Percentiles rank a stretch among this genome's conserved stretches.
phyloP scores from a whole-genome alignment of 371 early-diverging fungal genomes.

The Mucor saturninus region DNA sequence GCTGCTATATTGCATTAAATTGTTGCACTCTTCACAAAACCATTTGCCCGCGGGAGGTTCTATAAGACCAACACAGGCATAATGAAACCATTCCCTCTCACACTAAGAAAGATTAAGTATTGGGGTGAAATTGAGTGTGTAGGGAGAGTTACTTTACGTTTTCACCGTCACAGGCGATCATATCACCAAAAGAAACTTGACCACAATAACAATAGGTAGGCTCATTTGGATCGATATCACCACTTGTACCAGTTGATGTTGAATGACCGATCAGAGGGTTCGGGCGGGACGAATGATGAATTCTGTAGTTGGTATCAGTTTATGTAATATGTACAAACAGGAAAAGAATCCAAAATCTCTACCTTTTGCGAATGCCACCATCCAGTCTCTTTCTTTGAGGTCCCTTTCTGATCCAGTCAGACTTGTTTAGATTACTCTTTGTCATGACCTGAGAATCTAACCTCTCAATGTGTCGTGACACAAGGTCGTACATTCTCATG shows the following conservation, averaged over 20 bases:
- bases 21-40: slow-evolving; percentile 66
- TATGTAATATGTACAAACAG: neutral
- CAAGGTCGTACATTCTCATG: slow-evolving; percentile 42
- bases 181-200: slow-evolving; percentile 92
- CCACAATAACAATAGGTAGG: slow-evolving; percentile 90
- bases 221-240: slow-evolving; percentile 86
- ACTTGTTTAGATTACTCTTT: slow-evolving; percentile 30
- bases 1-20: slow-evolving; percentile 13
- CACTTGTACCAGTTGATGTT: slow-evolving; percentile 45
- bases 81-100: slow-evolving; percentile 92
- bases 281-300: slow-evolving; percentile 34
- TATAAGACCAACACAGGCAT: slow-evolving; percentile 82
- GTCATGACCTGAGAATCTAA: slow-evolving; percentile 35
- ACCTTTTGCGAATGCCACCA: slow-evolving; percentile 18
- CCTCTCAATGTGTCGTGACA: slow-evolving; percentile 42
- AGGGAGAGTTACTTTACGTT: slow-evolving; percentile 52
- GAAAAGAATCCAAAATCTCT: neutral
- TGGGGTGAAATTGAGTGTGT: neutral
- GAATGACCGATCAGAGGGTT: slow-evolving; percentile 13
- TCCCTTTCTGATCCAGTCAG: slow-evolving; percentile 30
- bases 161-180: slow-evolving; percentile 92
- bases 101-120: slow-evolving; percentile 52
- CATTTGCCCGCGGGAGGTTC: slow-evolving; percentile 86
- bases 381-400: slow-evolving; percentile 7
- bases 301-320: slow-evolving; percentile 15